Base-by-base conservation (phyloP, 2,329 filamentous ascomycete species). In the Cladophialophora immunda region DNA sequence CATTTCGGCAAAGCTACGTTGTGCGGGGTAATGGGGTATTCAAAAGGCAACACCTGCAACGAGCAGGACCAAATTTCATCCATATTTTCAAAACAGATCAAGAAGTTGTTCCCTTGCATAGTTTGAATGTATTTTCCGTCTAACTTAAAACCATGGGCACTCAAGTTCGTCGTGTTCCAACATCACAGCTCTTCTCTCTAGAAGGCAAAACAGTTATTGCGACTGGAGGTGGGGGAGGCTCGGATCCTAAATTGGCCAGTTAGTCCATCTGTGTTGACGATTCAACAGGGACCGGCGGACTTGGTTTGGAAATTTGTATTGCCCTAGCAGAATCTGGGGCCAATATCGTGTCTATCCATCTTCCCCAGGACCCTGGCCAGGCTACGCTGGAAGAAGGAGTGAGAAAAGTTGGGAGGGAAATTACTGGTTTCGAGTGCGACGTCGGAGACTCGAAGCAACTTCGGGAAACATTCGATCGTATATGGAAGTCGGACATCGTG, bases 271-370 rank as follows among this genome's bases (percentile, higher is more conserved):
- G 15, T 38, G 15, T 17, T 38, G 1, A 38, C 36, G 11, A 38
- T 17, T 38, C 36, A n/a, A 38, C 36, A 38, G 80, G 80, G 19
- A 82, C 81, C 5, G 75, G 81, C 58, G 81, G 81, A 9, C 81
- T 83, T 38, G 81, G 81, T 29, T 76, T 78, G 65, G 78, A 78
- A 32, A 82, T 82, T 80, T 79, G 80, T 17, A 68, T 81, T 66
- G 80, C 78, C 2, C 73, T 83, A 30, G 81, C 81, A 19, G 81
- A 83, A 67, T 80, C 80, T 11, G 81, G 81, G 13, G 81, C 81
- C 25, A 79, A 83, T 68, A 76, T 82, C 65, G 74, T 83, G 36
- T 65, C 66, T 2, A 68, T 71, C 11, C 62, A 70, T 38, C 36
- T 67, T 3, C 41, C 54, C 9, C 50, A 61, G 15, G 68, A 70